Base-by-base conservation (phyloP, 371 early-diverging fungal genomes). In the Chytridium lagenaria region DNA sequence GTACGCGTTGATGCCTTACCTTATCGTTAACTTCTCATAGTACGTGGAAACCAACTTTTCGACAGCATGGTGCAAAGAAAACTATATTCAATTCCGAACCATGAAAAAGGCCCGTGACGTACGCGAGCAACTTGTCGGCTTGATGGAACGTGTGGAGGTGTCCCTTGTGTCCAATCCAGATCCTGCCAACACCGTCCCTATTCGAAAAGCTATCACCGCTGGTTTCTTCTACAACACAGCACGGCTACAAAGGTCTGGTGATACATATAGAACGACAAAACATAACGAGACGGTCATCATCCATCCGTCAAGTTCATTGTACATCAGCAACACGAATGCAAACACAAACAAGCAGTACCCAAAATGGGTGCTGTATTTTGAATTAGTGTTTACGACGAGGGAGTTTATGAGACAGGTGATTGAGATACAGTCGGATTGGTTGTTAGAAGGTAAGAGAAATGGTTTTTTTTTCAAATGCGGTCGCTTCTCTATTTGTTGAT, bases 141-240 rank as follows among this genome's bases (percentile, higher is more conserved):
- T 98, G 61, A 89, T 97, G 88, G 98, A 97, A 77, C 91, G 98
- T 22, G 92, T 95, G 0, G 97, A 98, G 78, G 92, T 97, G 0
- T 85, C 89, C n/a, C 82, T 96, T 59, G 68, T 90, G 0, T 84
- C 92, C 50, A 92, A 91, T 68, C 88, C 90, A 3, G 91, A 96
- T 72, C 89, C 94, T 1, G 84, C 83, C 3, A 92, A 94, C 74
- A 89, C 92, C 0, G 80, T 85, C 0, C 92, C 91, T 16, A 91
- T 94, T 26, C 91, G 92, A 36, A 96, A 97, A 83, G 92, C 97
- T 16, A 83, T 99, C 59, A 91, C 95, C 0, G 85, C 97, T 0
- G 98, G 99, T 0, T 99, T 94, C 85, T 99, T 99, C 78, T 95
- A 94, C 83, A 92, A 99, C 80, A 90, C 93, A 19, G 95, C 95